These are phyloP conservation scores for Detonula confervacea DNA, from an alignment of 352 stramenopile genomes.

Conservation along the genomic window DNA sequence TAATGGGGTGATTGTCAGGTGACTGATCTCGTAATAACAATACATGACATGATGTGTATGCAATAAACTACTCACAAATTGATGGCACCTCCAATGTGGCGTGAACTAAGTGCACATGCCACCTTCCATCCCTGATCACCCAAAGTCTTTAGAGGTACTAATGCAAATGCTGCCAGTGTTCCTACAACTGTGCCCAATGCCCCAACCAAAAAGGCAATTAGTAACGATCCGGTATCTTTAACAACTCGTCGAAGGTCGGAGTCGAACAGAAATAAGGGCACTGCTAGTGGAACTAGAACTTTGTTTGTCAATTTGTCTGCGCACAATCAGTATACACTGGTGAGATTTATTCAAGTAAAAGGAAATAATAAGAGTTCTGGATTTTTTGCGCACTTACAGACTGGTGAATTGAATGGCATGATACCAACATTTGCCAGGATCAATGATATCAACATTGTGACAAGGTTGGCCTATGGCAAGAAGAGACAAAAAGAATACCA, in stretches of 20 bases:
- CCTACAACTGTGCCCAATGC: conserved; percentile 80
- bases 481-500: neutral
- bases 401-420: conserved; percentile 69
- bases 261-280: conserved; percentile 87
- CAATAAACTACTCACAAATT: conserved; percentile 85
- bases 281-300: conserved; percentile 85
- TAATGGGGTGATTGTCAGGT: no score
- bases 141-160: conserved; percentile 75
- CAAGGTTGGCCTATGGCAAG: conserved; percentile 61
- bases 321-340: no score
- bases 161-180: conserved; percentile 76
- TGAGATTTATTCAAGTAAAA: no score
- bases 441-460: conserved; percentile 74
- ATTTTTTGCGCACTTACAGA: conserved; percentile 40
- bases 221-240: conserved; percentile 70
- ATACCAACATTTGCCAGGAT: conserved; percentile 70
- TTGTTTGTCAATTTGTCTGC: conserved; percentile 77
- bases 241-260: conserved; percentile 82
- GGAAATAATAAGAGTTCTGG: neutral
- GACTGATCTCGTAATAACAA: no score
- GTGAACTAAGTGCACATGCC: conserved; percentile 77
- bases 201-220: conserved; percentile 83
- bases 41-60: no score
- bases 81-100: conserved; percentile 87
- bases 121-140: conserved; percentile 79